These are phyloP conservation scores for Vigna hirtella DNA, from an alignment of 306 rosid species.

Conservation along the genomic window DNA sequence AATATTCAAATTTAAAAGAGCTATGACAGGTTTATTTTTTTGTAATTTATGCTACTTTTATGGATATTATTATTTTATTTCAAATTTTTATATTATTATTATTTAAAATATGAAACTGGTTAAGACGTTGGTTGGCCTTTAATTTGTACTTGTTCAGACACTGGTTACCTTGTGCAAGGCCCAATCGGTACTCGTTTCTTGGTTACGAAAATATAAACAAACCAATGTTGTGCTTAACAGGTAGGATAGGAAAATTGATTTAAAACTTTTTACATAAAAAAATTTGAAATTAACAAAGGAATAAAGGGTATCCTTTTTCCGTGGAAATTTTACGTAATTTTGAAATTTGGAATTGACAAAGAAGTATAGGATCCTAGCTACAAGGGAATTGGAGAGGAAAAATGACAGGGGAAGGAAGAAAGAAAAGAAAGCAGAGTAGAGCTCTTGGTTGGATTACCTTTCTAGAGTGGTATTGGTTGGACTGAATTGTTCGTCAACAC, in stretches of 20 bases:
- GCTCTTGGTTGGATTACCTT: constrained; percentile 28
- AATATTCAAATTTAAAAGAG: too few relatives aligned
- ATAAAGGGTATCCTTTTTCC: background rate
- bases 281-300: background rate
- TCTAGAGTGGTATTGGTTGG: constrained; percentile 37
- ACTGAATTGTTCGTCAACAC: constrained; percentile 10
- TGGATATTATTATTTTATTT: too few relatives aligned
- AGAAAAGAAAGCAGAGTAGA: too few relatives aligned
- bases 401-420: background rate
- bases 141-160: too few relatives aligned
- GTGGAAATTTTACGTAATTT: background rate
- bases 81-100: too few relatives aligned
- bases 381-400: background rate
- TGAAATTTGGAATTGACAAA: constrained; percentile 12
- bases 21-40: too few relatives aligned
- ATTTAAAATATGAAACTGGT: too few relatives aligned
- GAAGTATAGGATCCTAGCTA: background rate
- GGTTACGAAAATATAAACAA: too few relatives aligned
- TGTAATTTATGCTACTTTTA: too few relatives aligned
- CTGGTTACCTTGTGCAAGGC: too few relatives aligned
- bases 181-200: too few relatives aligned
- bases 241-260: background rate
- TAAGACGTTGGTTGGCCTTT: background rate
- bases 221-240: too few relatives aligned
- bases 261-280: background rate